A percentile compares a stretch with the other conserved stretches of the same genome.
Evolutionary conservation across 345 rosid species (phyloP).

Genomic region (Syzygium aromaticum): DNA sequence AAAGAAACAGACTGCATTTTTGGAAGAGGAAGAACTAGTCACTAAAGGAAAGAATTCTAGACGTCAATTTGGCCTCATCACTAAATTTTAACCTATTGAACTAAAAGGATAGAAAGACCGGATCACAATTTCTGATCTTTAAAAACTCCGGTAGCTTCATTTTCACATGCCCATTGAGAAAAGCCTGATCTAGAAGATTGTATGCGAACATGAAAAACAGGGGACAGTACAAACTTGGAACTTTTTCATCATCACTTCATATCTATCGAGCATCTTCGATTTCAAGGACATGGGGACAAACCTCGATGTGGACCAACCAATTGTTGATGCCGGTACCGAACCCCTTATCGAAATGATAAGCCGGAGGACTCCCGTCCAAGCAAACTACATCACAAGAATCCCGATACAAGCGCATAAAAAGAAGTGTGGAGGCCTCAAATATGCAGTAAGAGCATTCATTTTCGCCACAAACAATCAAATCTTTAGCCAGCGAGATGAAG

Average conservation of each 20-base stretch:
- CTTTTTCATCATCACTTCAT: not conserved
- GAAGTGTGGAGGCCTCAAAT: not conserved
- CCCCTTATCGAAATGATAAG: conserved; percentile 76
- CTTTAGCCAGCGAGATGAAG: not conserved
- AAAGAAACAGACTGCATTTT: not conserved
- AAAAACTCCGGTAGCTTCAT: not conserved
- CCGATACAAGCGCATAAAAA: not conserved
- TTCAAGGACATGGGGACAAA: conserved; percentile 14
- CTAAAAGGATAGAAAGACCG: not conserved
- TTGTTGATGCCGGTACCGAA: conserved; percentile 72
- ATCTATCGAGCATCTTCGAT: not conserved
- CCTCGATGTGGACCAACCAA: conserved; percentile 95
- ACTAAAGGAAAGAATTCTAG: not conserved
- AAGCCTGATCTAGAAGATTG: not conserved
- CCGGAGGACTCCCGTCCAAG: conserved; percentile 93
- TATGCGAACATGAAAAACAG: not conserved
- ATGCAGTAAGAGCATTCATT: not conserved
- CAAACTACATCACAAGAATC: conserved; percentile 40
- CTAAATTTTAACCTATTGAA: not conserved
- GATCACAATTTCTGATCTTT: not conserved
- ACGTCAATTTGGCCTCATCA: not conserved
- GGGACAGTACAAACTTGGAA: not conserved
- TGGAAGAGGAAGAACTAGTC: not conserved
- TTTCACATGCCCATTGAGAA: not conserved
- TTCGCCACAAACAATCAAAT: not conserved